A percentile compares a stretch with the other conserved stretches of the same genome.
These are phyloP conservation scores for Calonectria hawksworthii DNA, from an alignment of 2,329 filamentous ascomycete species.

Conservation along the genomic window DNA sequence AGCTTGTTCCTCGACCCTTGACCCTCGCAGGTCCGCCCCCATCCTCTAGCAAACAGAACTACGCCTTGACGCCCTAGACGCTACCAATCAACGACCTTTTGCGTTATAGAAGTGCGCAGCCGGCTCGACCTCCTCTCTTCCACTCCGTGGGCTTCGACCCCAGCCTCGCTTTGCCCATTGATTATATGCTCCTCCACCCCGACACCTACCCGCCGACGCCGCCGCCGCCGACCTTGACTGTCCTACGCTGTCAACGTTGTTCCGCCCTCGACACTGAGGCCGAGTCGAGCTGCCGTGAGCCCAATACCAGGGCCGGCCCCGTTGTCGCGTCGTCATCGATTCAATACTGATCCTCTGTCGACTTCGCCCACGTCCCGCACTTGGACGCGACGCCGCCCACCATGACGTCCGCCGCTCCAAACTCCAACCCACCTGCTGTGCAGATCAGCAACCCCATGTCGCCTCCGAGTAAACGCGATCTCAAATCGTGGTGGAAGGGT, in stretches of 20 bases:
- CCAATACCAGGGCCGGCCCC: slow-evolving; percentile 47
- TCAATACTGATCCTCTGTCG: slow-evolving; percentile 24
- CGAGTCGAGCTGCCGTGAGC: slow-evolving; percentile 43
- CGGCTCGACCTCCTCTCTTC: slow-evolving; percentile 40
- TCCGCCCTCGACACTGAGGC: slow-evolving; percentile 38
- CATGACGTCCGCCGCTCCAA: slow-evolving; percentile 55
- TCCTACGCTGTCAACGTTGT: slow-evolving; percentile 25
- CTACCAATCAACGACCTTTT: slow-evolving; percentile 48
- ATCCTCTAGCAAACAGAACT: slow-evolving; percentile 34
- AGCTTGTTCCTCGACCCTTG: slow-evolving; percentile 17
- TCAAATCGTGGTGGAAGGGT: slow-evolving; percentile 97
- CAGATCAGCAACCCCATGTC: slow-evolving; percentile 66
- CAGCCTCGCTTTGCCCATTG: slow-evolving; percentile 34
- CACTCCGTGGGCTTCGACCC: slow-evolving; percentile 36
- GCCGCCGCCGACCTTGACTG: slow-evolving; percentile 28
- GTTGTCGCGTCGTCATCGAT: slow-evolving; percentile 40
- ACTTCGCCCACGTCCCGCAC: slow-evolving; percentile 16
- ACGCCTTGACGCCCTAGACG: slow-evolving; percentile 45
- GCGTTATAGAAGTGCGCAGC: slow-evolving; percentile 41
- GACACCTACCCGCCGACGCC: slow-evolving; percentile 23
- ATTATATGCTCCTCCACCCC: slow-evolving; percentile 31
- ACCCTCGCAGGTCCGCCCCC: slow-evolving; percentile 25
- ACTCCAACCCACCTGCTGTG: slow-evolving; percentile 47
- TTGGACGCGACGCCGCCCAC: slow-evolving; percentile 34
- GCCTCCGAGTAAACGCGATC: slow-evolving; percentile 86